phyloP scores from a whole-genome alignment of 1,139 yeast species.

The Eremothecium coryli region DNA sequence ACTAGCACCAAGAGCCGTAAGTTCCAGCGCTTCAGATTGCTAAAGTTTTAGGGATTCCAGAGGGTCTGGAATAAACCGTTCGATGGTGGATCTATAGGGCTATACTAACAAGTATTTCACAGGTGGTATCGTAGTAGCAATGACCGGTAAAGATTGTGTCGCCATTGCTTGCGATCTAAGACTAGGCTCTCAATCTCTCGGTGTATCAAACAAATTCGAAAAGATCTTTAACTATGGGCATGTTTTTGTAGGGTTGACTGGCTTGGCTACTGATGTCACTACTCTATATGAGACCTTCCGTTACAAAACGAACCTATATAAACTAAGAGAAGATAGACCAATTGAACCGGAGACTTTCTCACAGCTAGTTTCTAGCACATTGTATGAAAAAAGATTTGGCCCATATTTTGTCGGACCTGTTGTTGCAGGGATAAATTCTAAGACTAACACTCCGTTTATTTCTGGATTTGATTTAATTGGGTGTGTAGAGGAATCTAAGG shows the following conservation, averaged over 20 bases:
- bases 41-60: too few relatives aligned
- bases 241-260: slow-evolving; percentile 84
- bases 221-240: slow-evolving; percentile 81
- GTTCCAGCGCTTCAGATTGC: too few relatives aligned
- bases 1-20: too few relatives aligned
- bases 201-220: slow-evolving; percentile 86
- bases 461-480: slow-evolving; percentile 97
- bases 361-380: slow-evolving; percentile 78
- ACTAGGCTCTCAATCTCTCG: slow-evolving; percentile 87
- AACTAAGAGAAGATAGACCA: slow-evolving; percentile 79
- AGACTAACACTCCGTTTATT: slow-evolving; percentile 74
- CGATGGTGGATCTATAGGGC: too few relatives aligned
- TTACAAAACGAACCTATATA: slow-evolving; percentile 78
- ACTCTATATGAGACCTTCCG: slow-evolving; percentile 78
- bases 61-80: too few relatives aligned
- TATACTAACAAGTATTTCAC: too few relatives aligned
- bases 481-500: slow-evolving; percentile 89
- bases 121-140: slow-evolving; percentile 96
- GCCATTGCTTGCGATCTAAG: slow-evolving; percentile 96
- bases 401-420: slow-evolving; percentile 96
- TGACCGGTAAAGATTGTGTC: slow-evolving; percentile 97
- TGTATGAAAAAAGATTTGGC: slow-evolving; percentile 88
- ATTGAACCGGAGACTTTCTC: slow-evolving; percentile 94
- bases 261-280: slow-evolving; percentile 87
- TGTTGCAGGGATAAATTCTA: slow-evolving; percentile 87